These are phyloP conservation scores for Rhodofomes roseus DNA, from an alignment of 1,284 basidiomycete species.

Conservation along the genomic window DNA sequence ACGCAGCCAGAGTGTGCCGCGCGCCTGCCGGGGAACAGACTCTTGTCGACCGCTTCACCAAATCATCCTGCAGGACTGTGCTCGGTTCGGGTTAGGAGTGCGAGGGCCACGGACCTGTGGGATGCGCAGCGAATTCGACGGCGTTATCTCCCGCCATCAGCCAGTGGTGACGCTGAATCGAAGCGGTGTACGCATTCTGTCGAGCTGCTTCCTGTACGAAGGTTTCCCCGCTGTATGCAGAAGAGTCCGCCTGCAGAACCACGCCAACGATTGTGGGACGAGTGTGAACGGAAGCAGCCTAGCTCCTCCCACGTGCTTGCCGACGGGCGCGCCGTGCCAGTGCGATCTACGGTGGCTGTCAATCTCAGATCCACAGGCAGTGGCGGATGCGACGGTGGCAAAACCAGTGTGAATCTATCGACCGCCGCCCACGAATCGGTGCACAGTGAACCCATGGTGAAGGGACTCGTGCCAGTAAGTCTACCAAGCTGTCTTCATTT, in stretches of 20 bases:
- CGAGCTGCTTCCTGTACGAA: neutral
- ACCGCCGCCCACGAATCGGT: neutral
- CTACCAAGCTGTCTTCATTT: neutral
- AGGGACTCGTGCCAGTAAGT: neutral
- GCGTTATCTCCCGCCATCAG: neutral
- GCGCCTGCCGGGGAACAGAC: neutral
- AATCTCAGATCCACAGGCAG: neutral
- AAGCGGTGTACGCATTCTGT: neutral
- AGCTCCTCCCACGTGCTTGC: neutral
- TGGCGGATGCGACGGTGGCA: neutral
- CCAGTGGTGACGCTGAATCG: neutral
- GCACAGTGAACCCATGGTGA: neutral
- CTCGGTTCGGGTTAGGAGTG: slow-evolving; percentile 7
- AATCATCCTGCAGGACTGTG: neutral
- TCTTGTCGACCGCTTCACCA: neutral
- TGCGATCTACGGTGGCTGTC: neutral
- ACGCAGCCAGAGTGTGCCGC: neutral
- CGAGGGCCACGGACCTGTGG: slow-evolving; percentile 8
- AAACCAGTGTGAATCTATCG: neutral
- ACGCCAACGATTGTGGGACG: neutral
- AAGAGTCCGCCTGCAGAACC: neutral
- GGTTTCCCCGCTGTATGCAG: neutral
- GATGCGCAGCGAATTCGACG: neutral
- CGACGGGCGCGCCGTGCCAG: neutral
- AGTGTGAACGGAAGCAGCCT: neutral